These are phyloP conservation scores for Pseudogymnoascus sp. DNA, from an alignment of 2,329 filamentous ascomycete species.

Conservation along the genomic window DNA sequence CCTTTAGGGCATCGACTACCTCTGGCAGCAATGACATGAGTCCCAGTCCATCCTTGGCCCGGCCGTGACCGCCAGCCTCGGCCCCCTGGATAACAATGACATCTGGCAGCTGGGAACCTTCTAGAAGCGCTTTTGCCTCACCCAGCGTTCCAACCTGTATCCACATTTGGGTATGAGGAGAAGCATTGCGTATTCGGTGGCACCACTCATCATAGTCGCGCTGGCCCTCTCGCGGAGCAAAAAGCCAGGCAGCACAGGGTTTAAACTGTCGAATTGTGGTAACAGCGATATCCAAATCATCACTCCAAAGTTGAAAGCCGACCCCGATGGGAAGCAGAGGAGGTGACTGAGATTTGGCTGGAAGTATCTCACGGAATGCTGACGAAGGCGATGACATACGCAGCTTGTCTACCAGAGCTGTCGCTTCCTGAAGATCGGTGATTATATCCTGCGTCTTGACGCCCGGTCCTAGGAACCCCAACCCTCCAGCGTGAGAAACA, in stretches of 20 bases:
- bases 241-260: slow-evolving; percentile 36
- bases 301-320: slow-evolving; percentile 37
- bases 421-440: slow-evolving; percentile 20
- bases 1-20: slow-evolving; percentile 4
- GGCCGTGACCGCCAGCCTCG: slow-evolving; percentile 25
- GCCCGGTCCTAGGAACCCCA: slow-evolving; percentile 39
- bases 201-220: slow-evolving; percentile 19
- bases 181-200: slow-evolving; percentile 11
- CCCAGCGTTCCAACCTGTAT: slow-evolving; percentile 20
- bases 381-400: neutral
- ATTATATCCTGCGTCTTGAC: slow-evolving; percentile 20
- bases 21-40: slow-evolving; percentile 10
- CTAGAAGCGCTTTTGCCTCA: slow-evolving; percentile 13
- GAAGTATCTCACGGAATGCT: neutral
- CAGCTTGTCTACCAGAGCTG: slow-evolving; percentile 5
- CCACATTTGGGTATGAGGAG: slow-evolving; percentile 16
- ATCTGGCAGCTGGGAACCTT: slow-evolving; percentile 15
- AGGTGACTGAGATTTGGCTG: neutral
- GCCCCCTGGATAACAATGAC: slow-evolving; percentile 23
- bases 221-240: slow-evolving; percentile 27
- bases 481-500: slow-evolving; percentile 47
- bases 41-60: neutral
- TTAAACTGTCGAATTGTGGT: slow-evolving; percentile 27
- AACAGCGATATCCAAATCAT: slow-evolving; percentile 28
- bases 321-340: slow-evolving; percentile 35